phyloP scores from a whole-genome alignment of 176 grass and related monocot genomes.

The Metroxylon sagu region DNA sequence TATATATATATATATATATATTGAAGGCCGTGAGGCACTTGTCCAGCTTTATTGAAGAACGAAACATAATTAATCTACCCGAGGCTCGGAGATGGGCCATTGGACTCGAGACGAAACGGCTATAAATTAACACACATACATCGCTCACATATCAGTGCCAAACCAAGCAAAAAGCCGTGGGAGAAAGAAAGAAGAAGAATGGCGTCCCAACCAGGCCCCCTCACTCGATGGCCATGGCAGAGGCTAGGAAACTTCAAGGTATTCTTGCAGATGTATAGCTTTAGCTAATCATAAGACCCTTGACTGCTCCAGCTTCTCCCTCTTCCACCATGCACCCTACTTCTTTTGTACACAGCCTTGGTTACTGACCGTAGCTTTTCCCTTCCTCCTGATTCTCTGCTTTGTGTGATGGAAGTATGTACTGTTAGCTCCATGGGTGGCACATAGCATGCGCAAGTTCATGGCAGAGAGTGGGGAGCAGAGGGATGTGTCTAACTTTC shows the following conservation, averaged over 20 bases:
- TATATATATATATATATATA: too few species aligned
- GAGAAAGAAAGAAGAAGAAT: conserved; percentile 9
- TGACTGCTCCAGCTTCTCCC: background rate
- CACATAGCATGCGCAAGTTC: conserved; percentile 35
- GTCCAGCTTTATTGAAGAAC: too few species aligned
- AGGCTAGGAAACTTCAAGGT: conserved; percentile 61
- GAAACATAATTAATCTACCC: too few species aligned
- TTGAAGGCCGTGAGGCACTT: too few species aligned
- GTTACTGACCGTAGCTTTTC: too few species aligned
- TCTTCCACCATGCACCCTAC: background rate
- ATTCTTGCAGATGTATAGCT: background rate
- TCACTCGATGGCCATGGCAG: conserved; percentile 64
- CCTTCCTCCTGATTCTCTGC: too few species aligned
- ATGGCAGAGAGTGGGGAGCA: conserved; percentile 14
- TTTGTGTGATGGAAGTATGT: conserved; percentile 26
- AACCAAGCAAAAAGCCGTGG: too few species aligned
- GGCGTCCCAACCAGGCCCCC: conserved; percentile 41
- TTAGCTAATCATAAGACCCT: background rate
- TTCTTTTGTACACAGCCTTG: too few species aligned
- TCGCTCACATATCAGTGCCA: too few species aligned
- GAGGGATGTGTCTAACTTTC: conserved; percentile 22
- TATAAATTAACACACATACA: too few species aligned
- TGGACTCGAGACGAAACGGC: too few species aligned
- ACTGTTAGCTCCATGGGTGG: conserved; percentile 49
- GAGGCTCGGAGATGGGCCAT: too few species aligned